Evolutionary conservation across 495 filamentous ascomycete species (phyloP), one percentile per base, ranked within the genome.

Genomic region (Letharia lupina): DNA sequence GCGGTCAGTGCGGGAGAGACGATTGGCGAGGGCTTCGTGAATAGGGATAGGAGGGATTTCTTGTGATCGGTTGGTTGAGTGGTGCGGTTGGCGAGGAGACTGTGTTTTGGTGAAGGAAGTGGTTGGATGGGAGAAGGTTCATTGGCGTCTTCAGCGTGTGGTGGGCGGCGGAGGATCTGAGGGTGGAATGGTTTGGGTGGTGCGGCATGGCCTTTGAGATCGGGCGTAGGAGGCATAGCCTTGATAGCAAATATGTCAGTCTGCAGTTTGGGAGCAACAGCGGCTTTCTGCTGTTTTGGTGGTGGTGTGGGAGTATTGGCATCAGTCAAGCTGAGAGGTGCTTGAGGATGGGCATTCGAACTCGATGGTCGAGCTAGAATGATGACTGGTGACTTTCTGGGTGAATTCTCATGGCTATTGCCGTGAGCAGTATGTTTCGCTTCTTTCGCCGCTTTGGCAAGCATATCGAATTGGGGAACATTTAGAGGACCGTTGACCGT

Each of bases 41-140:
- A 91, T 11, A 93, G 80, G 11, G 85, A 89, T 16, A 92, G 80
- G 15, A 93, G 77, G 13, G 84, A 78, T 45, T 87, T 86, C 68
- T 80, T 86, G 64, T 94, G 90, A 13, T 89, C 84, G 6, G 75
- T 68, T 9, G 81, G 82, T 45, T 82, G 79, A 48, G 76, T 77
- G 9, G 81, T 75, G 11, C 78, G 80, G 63, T 77, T 73, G 57
- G 76, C 72, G 41, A 68, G 48, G 33, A 54, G 45, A 10, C 28
- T 35, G 37, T 65, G 62, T 61, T 65, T 50, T 41, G 70, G 65
- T 59, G 69, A 68, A 28, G 57, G 65, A 60, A 64, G 68, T 42
- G 76, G 67, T 45, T 78, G 70, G 47, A 66, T 66, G 52, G 66
- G 61, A 45, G 68, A 70, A 69, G 72, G 57, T 31, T 73, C 73